phyloP scores from a whole-genome alignment of 495 filamentous ascomycete species.

The Clavariopsis aquatica region DNA sequence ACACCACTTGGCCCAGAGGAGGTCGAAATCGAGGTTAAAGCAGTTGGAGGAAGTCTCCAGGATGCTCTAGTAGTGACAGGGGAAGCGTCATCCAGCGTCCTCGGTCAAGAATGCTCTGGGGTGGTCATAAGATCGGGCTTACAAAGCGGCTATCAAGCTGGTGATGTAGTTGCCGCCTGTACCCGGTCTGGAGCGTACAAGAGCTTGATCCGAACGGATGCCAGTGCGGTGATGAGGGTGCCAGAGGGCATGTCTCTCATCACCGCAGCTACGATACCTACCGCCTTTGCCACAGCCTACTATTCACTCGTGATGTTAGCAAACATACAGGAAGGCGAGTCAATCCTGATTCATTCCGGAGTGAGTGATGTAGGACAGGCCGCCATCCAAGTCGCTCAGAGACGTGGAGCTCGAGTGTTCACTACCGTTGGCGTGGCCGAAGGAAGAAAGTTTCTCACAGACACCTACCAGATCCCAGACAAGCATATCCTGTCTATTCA shows the following conservation, averaged over 20 bases:
- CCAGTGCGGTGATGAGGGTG: no score
- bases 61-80: constrained; percentile 21
- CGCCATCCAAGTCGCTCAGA: constrained; percentile 7
- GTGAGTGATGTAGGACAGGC: constrained; percentile 14
- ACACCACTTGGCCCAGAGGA: constrained; percentile 14
- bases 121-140: background rate
- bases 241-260: background rate
- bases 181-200: constrained; percentile 32
- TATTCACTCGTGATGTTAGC: constrained; percentile 53
- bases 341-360: constrained; percentile 20
- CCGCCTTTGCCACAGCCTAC: constrained; percentile 60
- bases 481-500: background rate
- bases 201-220: no score
- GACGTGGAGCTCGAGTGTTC: background rate
- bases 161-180: constrained; percentile 42
- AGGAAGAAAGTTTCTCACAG: no score
- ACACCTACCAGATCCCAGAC: no score
- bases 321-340: constrained; percentile 37
- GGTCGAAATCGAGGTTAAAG: constrained; percentile 25
- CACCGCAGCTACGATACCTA: constrained; percentile 48
- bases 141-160: no score
- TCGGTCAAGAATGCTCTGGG: constrained; percentile 17
- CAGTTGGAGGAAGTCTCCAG: constrained; percentile 21
- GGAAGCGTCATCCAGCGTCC: background rate
- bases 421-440: no score